These are phyloP conservation scores for Didymella lethalis DNA, from an alignment of 2,329 filamentous ascomycete species.

Conservation along the genomic window DNA sequence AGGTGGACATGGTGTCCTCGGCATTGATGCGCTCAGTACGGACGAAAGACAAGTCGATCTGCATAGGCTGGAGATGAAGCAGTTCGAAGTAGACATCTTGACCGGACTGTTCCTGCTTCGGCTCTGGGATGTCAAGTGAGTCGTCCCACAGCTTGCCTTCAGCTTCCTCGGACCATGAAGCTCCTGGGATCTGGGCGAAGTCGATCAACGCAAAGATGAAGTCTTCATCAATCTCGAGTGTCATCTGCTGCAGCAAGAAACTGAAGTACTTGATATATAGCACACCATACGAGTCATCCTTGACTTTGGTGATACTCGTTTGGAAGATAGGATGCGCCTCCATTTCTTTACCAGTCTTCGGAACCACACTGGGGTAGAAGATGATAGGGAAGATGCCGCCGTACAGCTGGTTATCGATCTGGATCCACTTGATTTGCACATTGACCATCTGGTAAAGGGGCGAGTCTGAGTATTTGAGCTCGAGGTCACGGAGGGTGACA, in stretches of 20 bases:
- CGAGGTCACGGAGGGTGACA: slow-evolving; percentile 88
- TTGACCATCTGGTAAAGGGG: slow-evolving; percentile 90
- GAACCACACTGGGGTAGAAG: slow-evolving; percentile 95
- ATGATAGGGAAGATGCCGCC: slow-evolving; percentile 98
- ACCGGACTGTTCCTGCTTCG: slow-evolving; percentile 80
- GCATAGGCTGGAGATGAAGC: slow-evolving; percentile 96
- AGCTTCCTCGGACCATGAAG: slow-evolving; percentile 83
- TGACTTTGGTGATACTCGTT: slow-evolving; percentile 88
- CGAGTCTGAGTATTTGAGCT: slow-evolving; percentile 93
- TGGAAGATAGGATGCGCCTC: slow-evolving; percentile 96
- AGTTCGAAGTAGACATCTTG: slow-evolving; percentile 99
- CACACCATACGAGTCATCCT: slow-evolving; percentile 97
- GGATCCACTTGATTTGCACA: slow-evolving; percentile 95
- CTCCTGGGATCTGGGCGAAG: slow-evolving; percentile 91
- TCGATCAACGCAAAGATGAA: slow-evolving; percentile 97
- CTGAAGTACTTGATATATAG: slow-evolving; percentile 99
- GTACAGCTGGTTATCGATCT: slow-evolving; percentile 98
- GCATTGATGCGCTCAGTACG: slow-evolving; percentile 95
- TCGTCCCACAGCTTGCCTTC: slow-evolving; percentile 91
- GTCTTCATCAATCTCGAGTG: slow-evolving; percentile 94
- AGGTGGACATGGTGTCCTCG: slow-evolving; percentile 85
- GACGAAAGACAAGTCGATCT: slow-evolving; percentile 95
- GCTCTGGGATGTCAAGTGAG: slow-evolving; percentile 88
- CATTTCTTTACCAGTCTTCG: slow-evolving; percentile 95
- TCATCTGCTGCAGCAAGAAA: slow-evolving; percentile 94